Base-by-base conservation (phyloP, 306 rosid genomes). In the Sophora flavescens region DNA sequence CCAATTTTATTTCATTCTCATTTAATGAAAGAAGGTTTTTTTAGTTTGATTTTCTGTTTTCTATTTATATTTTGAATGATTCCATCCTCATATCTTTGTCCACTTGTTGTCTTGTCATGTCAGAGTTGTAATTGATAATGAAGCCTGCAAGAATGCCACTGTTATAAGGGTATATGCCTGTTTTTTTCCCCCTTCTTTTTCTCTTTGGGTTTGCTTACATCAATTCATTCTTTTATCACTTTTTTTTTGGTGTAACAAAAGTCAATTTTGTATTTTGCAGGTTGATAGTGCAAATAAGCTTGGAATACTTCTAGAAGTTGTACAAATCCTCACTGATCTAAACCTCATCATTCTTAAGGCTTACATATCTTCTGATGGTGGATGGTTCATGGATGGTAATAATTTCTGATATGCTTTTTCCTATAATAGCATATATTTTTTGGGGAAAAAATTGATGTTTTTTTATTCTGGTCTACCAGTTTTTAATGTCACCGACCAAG, bases 341-440 rank as follows among this genome's bases (percentile, higher is more conserved):
- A 81, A 89, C 70, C 96, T 95, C 41, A 87, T 86, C 64, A 83
- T 95, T 78, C 87, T 84, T 15, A 95, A 95, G 82, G 99, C 99
- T 61, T 95, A 95, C 70, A 89, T 95, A 76, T 89, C 97, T 64
- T 95, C 93, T 45, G 99, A 95, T 87, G 99, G 97, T 51, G 91
- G 91, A 79, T 95, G 99, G 99, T 95, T 95, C 90, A 95, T 95
- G 97, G 99, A 92, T 80, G 99, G 99, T 95, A 86, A 79, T 57
- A 8, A 39, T 17, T 78, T 74, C 18, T 74, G 4, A 22, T 18
- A 16, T 16, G 0, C 0, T 28, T 65, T 63, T 22, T 63, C 12
- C 2, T 10, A 6, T 6, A 32, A 50, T 16, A 7, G 22, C 30
- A 10, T 39, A 13, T 33, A 8, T 33, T 48, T 35, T 45, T 60